Evolutionary conservation across 78 protist genomes (phyloP).

Genomic region (Dictyostelium discoideum): dicty_2.7 NC_007088.5:4880501-4881000

Average conservation of each 20-base stretch:
- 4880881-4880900: not conserved
- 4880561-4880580: conserved; percentile 87
- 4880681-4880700: conserved; percentile 80
- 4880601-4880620: conserved; percentile 79
- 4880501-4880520: conserved; percentile 76
- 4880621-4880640: conserved; percentile 77
- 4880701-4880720: conserved; percentile 76
- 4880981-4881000: not conserved
- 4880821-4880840: not conserved
- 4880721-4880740: conserved; percentile 20
- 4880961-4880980: not conserved
- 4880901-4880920: not conserved
- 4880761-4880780: conserved; percentile 46
- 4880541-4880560: conserved; percentile 79
- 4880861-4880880: not conserved
- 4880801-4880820: not conserved
- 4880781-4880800: not conserved
- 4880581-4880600: conserved; percentile 85
- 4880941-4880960: too few relatives aligned
- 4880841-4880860: not conserved
- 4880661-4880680: conserved; percentile 82
- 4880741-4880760: conserved; percentile 34
- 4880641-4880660: conserved; percentile 73
- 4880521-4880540: conserved; percentile 54
- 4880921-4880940: not conserved